A percentile compares a stretch with the other conserved stretches of the same genome.
Evolutionary conservation across 2,329 filamentous ascomycete genomes (phyloP).

Genomic region (Verticillium isaacii): DNA sequence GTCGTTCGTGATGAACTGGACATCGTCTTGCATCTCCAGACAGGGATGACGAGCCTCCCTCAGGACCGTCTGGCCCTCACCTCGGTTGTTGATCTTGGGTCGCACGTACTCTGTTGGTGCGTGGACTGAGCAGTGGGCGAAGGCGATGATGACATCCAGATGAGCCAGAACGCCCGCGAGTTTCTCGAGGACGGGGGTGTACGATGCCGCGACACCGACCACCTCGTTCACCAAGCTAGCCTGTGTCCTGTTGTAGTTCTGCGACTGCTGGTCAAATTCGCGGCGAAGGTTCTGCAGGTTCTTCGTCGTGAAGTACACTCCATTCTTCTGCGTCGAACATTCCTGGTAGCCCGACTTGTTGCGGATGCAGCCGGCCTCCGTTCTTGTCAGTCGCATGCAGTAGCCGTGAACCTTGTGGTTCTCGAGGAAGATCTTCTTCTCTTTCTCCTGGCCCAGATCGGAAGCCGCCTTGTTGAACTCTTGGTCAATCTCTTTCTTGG

Average conservation of each 20-base stretch:
- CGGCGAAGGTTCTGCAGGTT: constrained; percentile 74
- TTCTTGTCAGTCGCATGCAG: constrained; percentile 90
- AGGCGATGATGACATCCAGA: constrained; percentile 89
- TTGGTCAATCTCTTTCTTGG: constrained; percentile 74
- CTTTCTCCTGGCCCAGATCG: constrained; percentile 85
- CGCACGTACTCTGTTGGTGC: constrained; percentile 88
- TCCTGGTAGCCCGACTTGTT: constrained; percentile 89
- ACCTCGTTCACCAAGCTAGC: constrained; percentile 88
- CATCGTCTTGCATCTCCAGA: constrained; percentile 97
- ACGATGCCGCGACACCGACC: constrained; percentile 87
- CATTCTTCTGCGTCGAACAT: constrained; percentile 97
- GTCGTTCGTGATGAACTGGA: constrained; percentile 98
- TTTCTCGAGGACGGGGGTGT: constrained; percentile 86
- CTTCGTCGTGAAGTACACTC: constrained; percentile 93
- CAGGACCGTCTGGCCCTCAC: constrained; percentile 83
- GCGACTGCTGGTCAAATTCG: constrained; percentile 89
- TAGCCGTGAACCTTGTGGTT: constrained; percentile 95
- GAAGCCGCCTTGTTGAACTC: constrained; percentile 74
- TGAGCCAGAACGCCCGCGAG: constrained; percentile 86
- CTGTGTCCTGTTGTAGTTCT: constrained; percentile 94
- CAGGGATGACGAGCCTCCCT: constrained; percentile 93
- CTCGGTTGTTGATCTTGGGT: constrained; percentile 84
- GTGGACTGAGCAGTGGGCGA: constrained; percentile 89
- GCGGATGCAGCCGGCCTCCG: constrained; percentile 86
- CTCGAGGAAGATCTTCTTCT: constrained; percentile 98